Percentiles rank a stretch among this genome's conserved stretches.
phyloP scores from a whole-genome alignment of 1,284 basidiomycete genomes.

The Pseudozyma hubeiensis region DNA sequence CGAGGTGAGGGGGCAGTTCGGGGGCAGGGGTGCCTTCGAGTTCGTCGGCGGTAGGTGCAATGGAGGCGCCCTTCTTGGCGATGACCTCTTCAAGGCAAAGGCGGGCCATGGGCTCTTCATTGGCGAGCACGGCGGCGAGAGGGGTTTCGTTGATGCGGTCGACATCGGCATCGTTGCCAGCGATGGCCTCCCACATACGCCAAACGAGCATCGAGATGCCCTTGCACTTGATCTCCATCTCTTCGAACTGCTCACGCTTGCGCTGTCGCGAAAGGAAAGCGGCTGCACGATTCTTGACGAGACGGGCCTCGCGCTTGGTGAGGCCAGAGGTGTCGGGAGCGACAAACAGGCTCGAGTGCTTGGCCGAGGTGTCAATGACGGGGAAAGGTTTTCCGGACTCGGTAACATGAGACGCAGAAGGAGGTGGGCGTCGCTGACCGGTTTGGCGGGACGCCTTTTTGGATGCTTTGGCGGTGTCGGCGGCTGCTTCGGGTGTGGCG shows the following conservation, averaged over 20 bases:
- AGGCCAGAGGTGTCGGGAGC: slow-evolving; percentile 88
- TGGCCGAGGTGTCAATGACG: slow-evolving; percentile 67
- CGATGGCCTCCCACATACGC: slow-evolving; percentile 60
- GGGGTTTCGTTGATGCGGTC: slow-evolving; percentile 35
- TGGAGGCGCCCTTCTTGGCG: slow-evolving; percentile 53
- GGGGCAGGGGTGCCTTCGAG: slow-evolving; percentile 33
- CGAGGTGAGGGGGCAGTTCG: slow-evolving; percentile 5
- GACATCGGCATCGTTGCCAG: slow-evolving; percentile 39
- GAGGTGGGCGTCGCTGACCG: slow-evolving; percentile 57
- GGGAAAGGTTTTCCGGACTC: slow-evolving; percentile 67
- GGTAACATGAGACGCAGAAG: slow-evolving; percentile 64
- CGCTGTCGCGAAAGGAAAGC: slow-evolving; percentile 88
- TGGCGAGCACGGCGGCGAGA: slow-evolving; percentile 39
- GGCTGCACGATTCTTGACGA: slow-evolving; percentile 90
- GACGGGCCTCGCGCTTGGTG: slow-evolving; percentile 86
- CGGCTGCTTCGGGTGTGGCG: slow-evolving; percentile 3
- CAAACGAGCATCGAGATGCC: slow-evolving; percentile 63
- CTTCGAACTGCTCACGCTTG: slow-evolving; percentile 90
- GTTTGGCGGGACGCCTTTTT: slow-evolving; percentile 24
- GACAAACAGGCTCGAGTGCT: slow-evolving; percentile 73
- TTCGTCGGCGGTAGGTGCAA: slow-evolving; percentile 58
- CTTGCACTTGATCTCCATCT: slow-evolving; percentile 81
- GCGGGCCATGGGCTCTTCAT: slow-evolving; percentile 48
- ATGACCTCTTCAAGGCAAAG: slow-evolving; percentile 55
- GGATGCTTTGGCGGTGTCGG: slow-evolving; percentile 11